Evolutionary conservation across 2,329 filamentous ascomycete genomes (phyloP), one percentile per base, ranked within the genome.

Genomic region (Fonsecaea nubica): DNA sequence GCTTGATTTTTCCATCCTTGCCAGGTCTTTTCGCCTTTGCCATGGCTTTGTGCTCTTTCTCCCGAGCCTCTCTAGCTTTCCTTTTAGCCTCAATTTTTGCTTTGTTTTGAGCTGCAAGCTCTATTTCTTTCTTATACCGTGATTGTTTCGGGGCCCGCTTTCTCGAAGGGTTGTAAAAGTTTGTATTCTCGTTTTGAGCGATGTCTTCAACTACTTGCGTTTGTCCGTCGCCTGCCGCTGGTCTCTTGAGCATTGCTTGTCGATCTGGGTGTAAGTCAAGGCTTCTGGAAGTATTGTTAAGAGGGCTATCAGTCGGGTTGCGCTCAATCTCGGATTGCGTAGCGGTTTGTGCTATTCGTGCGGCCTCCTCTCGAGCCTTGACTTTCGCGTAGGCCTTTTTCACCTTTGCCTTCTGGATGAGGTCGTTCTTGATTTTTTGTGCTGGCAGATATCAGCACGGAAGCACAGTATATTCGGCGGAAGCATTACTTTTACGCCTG

Each of bases 331-430:
- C 66, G 58, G 55, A 67, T 65, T 55, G 72, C 70, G 62, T 30
- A 25, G 58, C 15, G 18, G n/a, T 48, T 53, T 38, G 58, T 36
- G n/a, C 42, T 71, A 60, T 79, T 57, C 77, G 65, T 64, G 76
- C 72, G 45, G 77, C 77, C 45, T 81, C 77, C 76, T 87, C 83
- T 55, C 82, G 80, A 48, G 88, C 88, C 79, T 93, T 94, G 70
- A 97, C 83, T 79, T 97, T 97, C 69, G 90, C 91, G 76, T 97
- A 97, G 50, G 91, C 87, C 79, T 97, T 96, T 80, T 94, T 95
- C 69, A 97, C 85, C 79, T 97, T 97, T 67, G 93, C 93, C 78
- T 95, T 96, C 78, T 93, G 88, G 74, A 98, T 97, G 63, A 97
- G 82, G 71, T 91, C 87, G 71, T 90, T 86, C 80, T 98, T 98